A percentile compares a stretch with the other conserved stretches of the same genome.
Evolutionary conservation across 1,284 basidiomycete species (phyloP).

Genomic region (Ganoderma leucocontextum): DNA sequence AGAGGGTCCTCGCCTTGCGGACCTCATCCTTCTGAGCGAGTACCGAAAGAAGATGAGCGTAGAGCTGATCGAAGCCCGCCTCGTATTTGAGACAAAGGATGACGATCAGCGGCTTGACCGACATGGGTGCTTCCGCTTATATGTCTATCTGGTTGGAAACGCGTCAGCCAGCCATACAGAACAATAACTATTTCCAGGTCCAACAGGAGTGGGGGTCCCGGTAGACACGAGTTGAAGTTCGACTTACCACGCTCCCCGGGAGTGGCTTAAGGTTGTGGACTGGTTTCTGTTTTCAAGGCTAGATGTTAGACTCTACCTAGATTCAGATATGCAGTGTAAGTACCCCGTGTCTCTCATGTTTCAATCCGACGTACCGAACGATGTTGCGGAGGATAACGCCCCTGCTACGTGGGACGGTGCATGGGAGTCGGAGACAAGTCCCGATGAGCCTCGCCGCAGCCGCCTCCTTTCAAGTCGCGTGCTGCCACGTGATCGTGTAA

Average conservation of each 20-base stretch:
- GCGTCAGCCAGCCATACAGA: no score
- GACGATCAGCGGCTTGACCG: slow-evolving; percentile 16
- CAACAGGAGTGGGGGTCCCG: not conserved
- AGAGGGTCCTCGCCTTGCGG: not conserved
- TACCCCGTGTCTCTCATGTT: no score
- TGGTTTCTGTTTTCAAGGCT: not conserved
- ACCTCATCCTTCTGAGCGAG: not conserved
- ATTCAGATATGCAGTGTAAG: no score
- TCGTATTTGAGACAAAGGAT: slow-evolving; percentile 8
- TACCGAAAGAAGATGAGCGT: not conserved
- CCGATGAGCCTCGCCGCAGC: not conserved
- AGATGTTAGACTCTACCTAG: not conserved
- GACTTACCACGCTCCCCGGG: not conserved
- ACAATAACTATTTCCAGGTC: not conserved
- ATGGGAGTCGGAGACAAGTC: not conserved
- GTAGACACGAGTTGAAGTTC: no score
- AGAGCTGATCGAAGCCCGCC: not conserved
- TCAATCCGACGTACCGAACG: not conserved
- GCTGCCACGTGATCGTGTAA: not conserved
- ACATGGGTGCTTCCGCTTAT: not conserved
- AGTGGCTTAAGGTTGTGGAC: not conserved
- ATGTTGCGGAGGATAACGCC: not conserved
- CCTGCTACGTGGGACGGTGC: not conserved
- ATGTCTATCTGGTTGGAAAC: not conserved
- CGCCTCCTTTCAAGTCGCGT: not conserved